Evolutionary conservation across 148 eudicot genomes (phyloP).

Genomic region (Rhododendron ferrugineum): DNA sequence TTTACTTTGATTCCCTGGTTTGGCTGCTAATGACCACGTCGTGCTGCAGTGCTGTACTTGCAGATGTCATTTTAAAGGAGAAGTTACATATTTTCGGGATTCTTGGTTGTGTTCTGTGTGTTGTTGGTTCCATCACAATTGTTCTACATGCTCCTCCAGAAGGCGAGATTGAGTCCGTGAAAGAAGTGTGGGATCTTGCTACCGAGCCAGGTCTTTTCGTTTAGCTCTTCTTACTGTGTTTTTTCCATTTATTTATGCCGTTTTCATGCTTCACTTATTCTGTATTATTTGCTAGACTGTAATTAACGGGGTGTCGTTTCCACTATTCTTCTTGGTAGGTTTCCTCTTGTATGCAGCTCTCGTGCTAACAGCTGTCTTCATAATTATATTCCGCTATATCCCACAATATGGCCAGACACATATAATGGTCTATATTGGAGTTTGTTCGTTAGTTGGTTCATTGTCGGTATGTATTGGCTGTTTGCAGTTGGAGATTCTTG

Average conservation of each 20-base stretch:
- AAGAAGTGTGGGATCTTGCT: constrained; percentile 78
- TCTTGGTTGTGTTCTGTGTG: constrained; percentile 76
- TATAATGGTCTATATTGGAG: constrained; percentile 78
- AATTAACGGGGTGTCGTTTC: neutral
- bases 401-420: constrained; percentile 78
- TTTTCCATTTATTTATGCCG: neutral
- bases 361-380: constrained; percentile 48
- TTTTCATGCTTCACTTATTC: neutral
- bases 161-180: constrained; percentile 61
- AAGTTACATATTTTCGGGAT: constrained; percentile 68
- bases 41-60: constrained; percentile 72
- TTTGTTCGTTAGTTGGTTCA: constrained; percentile 78
- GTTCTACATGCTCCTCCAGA: constrained; percentile 88
- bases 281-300: neutral
- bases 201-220: constrained; percentile 64
- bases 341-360: constrained; percentile 66
- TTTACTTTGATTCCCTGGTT: constrained; percentile 1
- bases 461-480: constrained; percentile 50
- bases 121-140: constrained; percentile 77
- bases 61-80: constrained; percentile 63
- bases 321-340: constrained; percentile 34
- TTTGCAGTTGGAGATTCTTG: neutral
- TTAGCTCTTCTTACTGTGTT: neutral
- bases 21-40: constrained; percentile 21
- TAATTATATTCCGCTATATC: constrained; percentile 51